These are phyloP conservation scores for Globisporangium acanthophoron DNA, from an alignment of 352 stramenopile species.

Conservation along the genomic window DNA sequence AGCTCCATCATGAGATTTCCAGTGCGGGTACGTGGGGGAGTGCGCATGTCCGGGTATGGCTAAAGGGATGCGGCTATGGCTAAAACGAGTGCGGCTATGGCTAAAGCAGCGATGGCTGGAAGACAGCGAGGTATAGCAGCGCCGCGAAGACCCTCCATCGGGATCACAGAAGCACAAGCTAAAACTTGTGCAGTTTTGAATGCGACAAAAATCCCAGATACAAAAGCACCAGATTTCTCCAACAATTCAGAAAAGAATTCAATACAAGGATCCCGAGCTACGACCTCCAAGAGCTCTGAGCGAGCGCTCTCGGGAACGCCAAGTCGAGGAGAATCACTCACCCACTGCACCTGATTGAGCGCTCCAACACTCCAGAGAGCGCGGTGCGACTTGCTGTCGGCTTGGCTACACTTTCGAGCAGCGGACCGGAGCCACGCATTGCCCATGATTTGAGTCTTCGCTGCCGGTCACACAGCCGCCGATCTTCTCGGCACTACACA, in stretches of 20 bases:
- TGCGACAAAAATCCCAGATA: neutral
- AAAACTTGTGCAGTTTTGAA: no score
- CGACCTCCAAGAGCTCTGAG: neutral
- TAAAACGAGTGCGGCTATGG: neutral
- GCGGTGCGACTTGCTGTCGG: neutral
- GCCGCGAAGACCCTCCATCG: neutral
- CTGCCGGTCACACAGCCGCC: neutral
- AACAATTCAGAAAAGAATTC: neutral
- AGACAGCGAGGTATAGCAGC: neutral
- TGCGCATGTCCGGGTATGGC: no score
- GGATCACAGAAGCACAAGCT: neutral
- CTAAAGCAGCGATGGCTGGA: neutral
- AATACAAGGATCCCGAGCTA: neutral
- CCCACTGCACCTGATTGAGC: neutral
- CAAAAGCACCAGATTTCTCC: neutral
- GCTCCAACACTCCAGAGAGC: neutral
- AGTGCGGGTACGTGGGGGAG: no score
- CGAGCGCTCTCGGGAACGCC: neutral
- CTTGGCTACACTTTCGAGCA: neutral
- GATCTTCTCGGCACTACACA: neutral
- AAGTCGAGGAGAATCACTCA: neutral
- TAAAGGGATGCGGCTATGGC: no score
- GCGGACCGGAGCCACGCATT: neutral
- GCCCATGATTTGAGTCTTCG: neutral
- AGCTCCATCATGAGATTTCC: no score